Evolutionary conservation across 73 alveolate species (phyloP).

Genomic region (Strombidium stylifer): DNA sequence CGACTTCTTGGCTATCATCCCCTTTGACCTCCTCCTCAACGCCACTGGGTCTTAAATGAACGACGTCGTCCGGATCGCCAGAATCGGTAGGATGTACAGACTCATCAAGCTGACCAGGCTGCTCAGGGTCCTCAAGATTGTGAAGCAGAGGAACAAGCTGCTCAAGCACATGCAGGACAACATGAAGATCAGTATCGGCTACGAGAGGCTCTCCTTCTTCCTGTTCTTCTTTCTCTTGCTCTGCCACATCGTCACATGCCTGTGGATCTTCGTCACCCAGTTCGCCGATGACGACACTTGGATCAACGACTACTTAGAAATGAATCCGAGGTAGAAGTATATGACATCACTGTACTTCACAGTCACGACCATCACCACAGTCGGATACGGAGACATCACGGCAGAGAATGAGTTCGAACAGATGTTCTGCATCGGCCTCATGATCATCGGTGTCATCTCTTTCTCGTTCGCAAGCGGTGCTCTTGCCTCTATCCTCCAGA

Average conservation of each 20-base stretch:
- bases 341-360: conserved; percentile 80
- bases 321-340: conserved; percentile 30
- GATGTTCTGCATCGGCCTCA: conserved; percentile 33
- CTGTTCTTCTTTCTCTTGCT: conserved; percentile 34
- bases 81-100: not conserved
- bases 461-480: conserved; percentile 39
- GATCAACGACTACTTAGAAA: conserved; percentile 60
- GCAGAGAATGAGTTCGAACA: conserved; percentile 51
- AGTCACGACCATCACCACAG: conserved; percentile 85
- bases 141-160: not conserved
- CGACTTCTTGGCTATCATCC: conserved; percentile 79
- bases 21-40: conserved; percentile 13
- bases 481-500: conserved; percentile 5
- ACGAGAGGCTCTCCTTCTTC: not conserved
- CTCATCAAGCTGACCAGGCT: not conserved
- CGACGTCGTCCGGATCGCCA: not conserved
- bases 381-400: conserved; percentile 93
- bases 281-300: conserved; percentile 78
- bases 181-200: not conserved
- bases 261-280: conserved; percentile 81
- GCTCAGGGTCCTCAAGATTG: not conserved
- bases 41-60: not conserved
- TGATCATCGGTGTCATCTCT: conserved; percentile 36
- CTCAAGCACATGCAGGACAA: not conserved
- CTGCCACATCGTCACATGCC: conserved; percentile 82